A percentile compares a stretch with the other conserved stretches of the same genome.
Conservation (phyloP, 305 asterid genomes). For the Fraxinus sp. region DNA sequence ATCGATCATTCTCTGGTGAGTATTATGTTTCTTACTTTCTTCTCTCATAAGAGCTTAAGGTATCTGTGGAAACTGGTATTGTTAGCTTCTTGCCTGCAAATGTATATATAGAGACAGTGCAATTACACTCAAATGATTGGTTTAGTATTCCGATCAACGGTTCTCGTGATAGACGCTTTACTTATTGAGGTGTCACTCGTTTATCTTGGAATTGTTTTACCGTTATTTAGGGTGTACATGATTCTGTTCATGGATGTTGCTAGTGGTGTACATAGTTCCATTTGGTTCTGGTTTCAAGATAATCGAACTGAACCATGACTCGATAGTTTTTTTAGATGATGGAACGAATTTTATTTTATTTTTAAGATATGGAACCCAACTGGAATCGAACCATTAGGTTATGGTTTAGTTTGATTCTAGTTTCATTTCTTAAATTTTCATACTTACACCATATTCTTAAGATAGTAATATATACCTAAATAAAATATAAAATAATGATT, state of each 20-base stretch:
- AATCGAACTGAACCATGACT: not conserved
- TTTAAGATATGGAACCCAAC: not conserved
- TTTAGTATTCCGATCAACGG: not conserved
- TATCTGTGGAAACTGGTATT: not conserved
- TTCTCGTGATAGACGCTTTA: not conserved
- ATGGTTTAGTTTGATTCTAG: not conserved
- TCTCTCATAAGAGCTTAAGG: not conserved
- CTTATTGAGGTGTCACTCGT: not conserved
- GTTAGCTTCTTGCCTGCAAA: not conserved
- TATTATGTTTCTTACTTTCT: not conserved
- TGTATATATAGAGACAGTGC: not conserved
- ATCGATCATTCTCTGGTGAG: constrained; percentile 50
- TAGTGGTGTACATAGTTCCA: not conserved
- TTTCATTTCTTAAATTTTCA: too few species aligned
- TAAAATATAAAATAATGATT: too few species aligned
- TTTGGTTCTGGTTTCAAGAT: not conserved
- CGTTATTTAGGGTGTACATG: constrained; percentile 1
- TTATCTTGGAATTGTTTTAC: constrained; percentile 14
- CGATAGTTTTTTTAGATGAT: not conserved
- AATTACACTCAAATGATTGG: not conserved
- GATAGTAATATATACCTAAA: not conserved
- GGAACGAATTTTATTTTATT: not conserved
- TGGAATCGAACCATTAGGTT: not conserved
- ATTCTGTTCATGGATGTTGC: constrained; percentile 14
- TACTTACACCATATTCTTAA: not conserved